Evolutionary conservation across 73 alveolate species (phyloP).

Genomic region (Effrenium voratum): DNA sequence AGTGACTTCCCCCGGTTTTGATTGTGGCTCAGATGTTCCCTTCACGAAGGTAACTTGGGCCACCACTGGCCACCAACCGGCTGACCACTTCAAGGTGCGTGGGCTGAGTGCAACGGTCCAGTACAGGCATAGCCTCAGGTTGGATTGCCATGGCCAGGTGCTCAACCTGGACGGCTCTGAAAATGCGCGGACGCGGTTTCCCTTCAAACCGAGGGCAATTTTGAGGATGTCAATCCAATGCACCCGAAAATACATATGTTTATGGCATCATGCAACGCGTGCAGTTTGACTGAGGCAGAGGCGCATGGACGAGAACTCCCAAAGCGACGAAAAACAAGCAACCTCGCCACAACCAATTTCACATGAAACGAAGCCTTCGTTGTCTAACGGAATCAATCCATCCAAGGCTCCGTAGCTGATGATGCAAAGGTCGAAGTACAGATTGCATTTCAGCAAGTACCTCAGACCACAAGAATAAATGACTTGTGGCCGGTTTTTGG

Average conservation of each 20-base stretch:
- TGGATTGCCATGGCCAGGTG: background rate
- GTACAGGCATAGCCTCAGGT: constrained; percentile 44
- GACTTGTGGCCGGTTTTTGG: background rate
- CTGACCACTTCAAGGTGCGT: constrained; percentile 74
- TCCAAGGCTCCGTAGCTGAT: constrained; percentile 67
- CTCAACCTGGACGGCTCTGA: background rate
- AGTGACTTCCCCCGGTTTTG: too few species aligned
- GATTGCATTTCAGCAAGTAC: constrained; percentile 65
- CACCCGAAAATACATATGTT: too few species aligned
- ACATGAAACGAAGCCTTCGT: background rate
- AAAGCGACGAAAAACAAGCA: background rate
- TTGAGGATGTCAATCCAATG: background rate
- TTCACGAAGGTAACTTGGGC: background rate
- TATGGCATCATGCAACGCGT: too few species aligned
- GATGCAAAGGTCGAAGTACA: constrained; percentile 63
- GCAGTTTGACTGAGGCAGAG: background rate
- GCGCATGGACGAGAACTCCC: background rate
- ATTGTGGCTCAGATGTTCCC: too few species aligned
- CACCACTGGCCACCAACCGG: constrained; percentile 64
- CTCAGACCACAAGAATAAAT: background rate
- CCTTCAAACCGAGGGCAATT: background rate
- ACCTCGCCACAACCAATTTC: background rate
- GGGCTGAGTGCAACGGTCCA: constrained; percentile 54
- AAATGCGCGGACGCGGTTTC: too few species aligned
- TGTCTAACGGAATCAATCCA: background rate